phyloP scores from a whole-genome alignment of 306 rosid genomes.

The Vigna radiata region DNA sequence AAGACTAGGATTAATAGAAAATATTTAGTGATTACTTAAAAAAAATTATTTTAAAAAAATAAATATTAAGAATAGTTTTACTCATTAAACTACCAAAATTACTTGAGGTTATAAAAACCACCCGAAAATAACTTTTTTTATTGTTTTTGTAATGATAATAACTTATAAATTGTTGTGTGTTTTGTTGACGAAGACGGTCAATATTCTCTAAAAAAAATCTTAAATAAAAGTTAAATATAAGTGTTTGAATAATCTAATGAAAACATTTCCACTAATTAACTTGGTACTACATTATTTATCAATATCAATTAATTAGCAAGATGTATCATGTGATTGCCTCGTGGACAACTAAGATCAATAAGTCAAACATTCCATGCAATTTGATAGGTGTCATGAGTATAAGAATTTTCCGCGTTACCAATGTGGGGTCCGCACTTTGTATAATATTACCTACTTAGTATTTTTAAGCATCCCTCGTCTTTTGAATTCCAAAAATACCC shows the following conservation, averaged over 20 bases:
- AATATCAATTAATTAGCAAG: background rate
- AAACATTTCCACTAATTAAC: background rate
- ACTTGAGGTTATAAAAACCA: too few species aligned
- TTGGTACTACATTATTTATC: slow-evolving; percentile 1
- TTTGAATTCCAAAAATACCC: background rate
- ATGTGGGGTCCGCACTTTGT: slow-evolving; percentile 9
- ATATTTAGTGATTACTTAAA: too few species aligned
- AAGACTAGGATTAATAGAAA: too few species aligned
- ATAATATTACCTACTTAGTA: slow-evolving; percentile 13
- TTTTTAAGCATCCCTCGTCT: background rate
- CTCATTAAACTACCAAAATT: too few species aligned
- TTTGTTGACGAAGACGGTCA: background rate
- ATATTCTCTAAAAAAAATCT: slow-evolving; percentile 29
- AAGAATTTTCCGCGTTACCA: slow-evolving; percentile 44
- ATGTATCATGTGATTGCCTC: background rate
- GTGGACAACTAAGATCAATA: slow-evolving; percentile 34
- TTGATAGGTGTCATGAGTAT: slow-evolving; percentile 8
- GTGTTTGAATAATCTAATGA: background rate
- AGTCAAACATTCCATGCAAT: background rate
- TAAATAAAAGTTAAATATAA: slow-evolving; percentile 18
- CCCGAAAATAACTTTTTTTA: too few species aligned
- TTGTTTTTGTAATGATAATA: too few species aligned
- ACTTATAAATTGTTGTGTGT: too few species aligned
- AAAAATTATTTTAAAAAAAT: too few species aligned
- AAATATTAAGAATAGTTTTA: too few species aligned